phyloP scores from a whole-genome alignment of 2,329 filamentous ascomycete genomes.

The Juglanconis sp. region DNA sequence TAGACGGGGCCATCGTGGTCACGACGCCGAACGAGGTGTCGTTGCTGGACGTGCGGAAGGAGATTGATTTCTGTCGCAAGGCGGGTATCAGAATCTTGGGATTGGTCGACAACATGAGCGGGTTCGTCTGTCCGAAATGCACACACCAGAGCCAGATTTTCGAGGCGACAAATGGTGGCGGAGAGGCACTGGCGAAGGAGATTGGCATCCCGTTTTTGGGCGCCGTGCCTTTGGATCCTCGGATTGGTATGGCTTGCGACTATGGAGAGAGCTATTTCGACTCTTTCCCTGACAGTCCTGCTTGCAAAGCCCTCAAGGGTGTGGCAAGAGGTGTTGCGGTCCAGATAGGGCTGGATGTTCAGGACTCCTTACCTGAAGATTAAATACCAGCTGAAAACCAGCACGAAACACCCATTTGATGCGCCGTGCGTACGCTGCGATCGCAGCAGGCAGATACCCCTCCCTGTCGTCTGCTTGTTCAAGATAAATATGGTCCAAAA shows the following conservation, averaged over 20 bases:
- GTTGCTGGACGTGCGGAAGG: conserved; percentile 89
- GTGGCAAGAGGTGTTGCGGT: conserved; percentile 73
- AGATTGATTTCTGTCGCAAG: conserved; percentile 96
- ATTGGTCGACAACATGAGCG: conserved; percentile 96
- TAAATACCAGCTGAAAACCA: conserved; percentile 18
- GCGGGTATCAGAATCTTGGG: conserved; percentile 86
- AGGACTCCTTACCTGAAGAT: conserved; percentile 47
- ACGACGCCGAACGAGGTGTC: conserved; percentile 94
- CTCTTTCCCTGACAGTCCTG: conserved; percentile 87
- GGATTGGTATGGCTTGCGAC: conserved; percentile 95
- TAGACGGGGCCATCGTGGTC: conserved; percentile 89
- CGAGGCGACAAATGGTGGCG: conserved; percentile 85
- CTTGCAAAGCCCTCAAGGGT: conserved; percentile 73
- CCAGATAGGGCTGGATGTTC: conserved; percentile 61
- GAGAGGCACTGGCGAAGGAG: conserved; percentile 74
- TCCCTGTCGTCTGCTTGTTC: background rate
- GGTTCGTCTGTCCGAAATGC: conserved; percentile 94
- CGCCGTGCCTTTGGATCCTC: conserved; percentile 83
- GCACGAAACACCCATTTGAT: conserved; percentile 11
- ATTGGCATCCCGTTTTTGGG: conserved; percentile 87
- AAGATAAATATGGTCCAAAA: background rate
- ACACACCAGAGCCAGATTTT: conserved; percentile 83
- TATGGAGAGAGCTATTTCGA: conserved; percentile 98
- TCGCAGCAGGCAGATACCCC: background rate
- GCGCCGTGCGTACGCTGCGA: conserved; percentile 4